Percentiles rank a stretch among this genome's conserved stretches.
These are phyloP conservation scores for Xylaria polymorpha DNA, from an alignment of 2,329 filamentous ascomycete genomes.

Conservation along the genomic window DNA sequence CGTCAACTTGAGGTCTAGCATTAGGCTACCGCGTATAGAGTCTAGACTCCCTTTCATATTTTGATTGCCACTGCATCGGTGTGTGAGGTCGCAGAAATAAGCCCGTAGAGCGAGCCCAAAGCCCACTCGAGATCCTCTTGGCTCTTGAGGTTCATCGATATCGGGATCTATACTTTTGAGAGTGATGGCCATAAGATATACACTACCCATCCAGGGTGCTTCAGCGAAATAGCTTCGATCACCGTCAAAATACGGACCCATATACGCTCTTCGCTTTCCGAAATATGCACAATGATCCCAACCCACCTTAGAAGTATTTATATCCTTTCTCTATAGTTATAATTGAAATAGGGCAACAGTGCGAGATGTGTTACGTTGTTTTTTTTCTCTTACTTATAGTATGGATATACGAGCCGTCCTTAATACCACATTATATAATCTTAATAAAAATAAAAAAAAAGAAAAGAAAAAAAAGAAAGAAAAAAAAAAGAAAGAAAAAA, in stretches of 20 bases:
- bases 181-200: constrained; percentile 23
- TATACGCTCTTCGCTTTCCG: neutral
- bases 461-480: no score
- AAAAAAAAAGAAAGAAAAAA: no score
- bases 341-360: neutral
- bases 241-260: neutral
- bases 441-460: no score
- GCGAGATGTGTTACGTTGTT: neutral
- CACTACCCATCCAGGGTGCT: constrained; percentile 8
- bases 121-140: neutral
- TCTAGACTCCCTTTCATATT: constrained; percentile 10
- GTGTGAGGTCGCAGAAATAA: neutral
- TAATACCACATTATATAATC: neutral
- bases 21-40: neutral
- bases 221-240: neutral
- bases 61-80: neutral
- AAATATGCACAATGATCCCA: neutral
- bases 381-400: neutral
- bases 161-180: constrained; percentile 1
- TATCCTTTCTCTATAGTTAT: constrained; percentile 7
- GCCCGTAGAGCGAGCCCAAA: neutral
- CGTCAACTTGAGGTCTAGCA: neutral
- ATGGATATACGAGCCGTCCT: neutral
- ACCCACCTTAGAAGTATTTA: neutral
- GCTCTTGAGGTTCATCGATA: neutral